Percentiles rank a stretch among this genome's conserved stretches.
Evolutionary conservation across 371 early-diverging fungal species (phyloP).

Genomic region (Actinomortierella wolfii): DNA sequence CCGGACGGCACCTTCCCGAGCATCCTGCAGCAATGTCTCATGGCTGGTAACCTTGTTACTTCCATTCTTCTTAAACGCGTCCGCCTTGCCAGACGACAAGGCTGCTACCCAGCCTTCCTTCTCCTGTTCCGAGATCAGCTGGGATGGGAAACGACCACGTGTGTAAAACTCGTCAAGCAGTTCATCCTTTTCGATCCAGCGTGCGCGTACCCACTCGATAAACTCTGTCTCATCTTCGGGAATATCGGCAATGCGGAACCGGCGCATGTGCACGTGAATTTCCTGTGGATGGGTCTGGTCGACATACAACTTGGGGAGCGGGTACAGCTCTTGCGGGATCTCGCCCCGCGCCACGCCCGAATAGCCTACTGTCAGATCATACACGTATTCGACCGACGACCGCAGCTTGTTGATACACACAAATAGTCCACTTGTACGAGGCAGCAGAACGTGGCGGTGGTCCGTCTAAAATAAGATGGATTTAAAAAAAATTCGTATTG

Average conservation of each 20-base stretch:
- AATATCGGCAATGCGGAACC: conserved; percentile 64
- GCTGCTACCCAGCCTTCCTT: background rate
- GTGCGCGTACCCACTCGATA: conserved; percentile 72
- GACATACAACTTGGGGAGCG: conserved; percentile 70
- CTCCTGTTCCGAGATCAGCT: conserved; percentile 27
- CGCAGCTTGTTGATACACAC: conserved; percentile 66
- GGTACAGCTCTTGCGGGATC: conserved; percentile 78
- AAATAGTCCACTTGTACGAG: conserved; percentile 78
- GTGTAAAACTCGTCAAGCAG: conserved; percentile 81
- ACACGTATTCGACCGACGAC: conserved; percentile 68
- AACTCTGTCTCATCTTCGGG: conserved; percentile 71
- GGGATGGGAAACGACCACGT: conserved; percentile 66
- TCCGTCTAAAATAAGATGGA: conserved; percentile 54
- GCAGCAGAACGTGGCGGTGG: conserved; percentile 70
- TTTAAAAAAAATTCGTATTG: too few species aligned
- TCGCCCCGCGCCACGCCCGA: conserved; percentile 77
- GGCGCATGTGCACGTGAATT: conserved; percentile 79
- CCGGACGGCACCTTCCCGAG: conserved; percentile 18
- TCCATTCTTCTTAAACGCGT: background rate
- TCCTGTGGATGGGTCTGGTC: conserved; percentile 68
- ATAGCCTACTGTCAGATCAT: conserved; percentile 87
- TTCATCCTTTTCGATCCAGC: conserved; percentile 88
- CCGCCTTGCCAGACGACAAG: background rate
- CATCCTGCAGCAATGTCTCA: background rate
- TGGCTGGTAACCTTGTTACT: background rate